These are phyloP conservation scores for Cryptosporidium xiaoi DNA, from an alignment of 169 alveolate species.

Conservation along the genomic window DNA sequence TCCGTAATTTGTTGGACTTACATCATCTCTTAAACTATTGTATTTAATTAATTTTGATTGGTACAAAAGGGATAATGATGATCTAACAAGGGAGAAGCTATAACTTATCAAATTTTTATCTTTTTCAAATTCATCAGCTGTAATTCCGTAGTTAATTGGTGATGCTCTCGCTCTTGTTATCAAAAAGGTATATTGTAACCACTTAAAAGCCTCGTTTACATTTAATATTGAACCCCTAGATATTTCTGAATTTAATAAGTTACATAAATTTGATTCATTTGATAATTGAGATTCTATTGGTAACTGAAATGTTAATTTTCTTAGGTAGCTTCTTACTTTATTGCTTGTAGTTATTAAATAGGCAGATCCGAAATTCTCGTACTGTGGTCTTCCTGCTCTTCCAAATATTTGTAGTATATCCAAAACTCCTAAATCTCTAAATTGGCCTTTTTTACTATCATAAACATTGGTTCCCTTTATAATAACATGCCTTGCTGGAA, in stretches of 20 bases:
- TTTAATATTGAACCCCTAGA: constrained; percentile 91
- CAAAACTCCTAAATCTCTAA: constrained; percentile 96
- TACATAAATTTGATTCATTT: constrained; percentile 86
- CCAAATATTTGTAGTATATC: constrained; percentile 99
- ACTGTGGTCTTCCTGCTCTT: constrained; percentile 99
- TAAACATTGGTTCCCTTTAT: constrained; percentile 99
- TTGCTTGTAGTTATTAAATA: constrained; percentile 95
- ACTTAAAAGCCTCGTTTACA: constrained; percentile 95
- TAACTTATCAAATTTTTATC: constrained; percentile 78
- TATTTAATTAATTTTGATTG: constrained; percentile 82
- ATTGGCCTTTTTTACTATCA: constrained; percentile 96
- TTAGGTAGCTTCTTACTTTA: constrained; percentile 95
- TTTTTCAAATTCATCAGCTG: constrained; percentile 77
- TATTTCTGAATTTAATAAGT: constrained; percentile 98
- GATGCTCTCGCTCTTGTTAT: constrained; percentile 80
- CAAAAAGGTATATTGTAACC: constrained; percentile 97
- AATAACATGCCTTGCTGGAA: constrained; percentile 99
- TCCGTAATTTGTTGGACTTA: constrained; percentile 89
- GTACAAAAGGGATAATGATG: constrained; percentile 62
- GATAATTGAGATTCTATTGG: constrained; percentile 97
- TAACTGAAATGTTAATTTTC: constrained; percentile 95
- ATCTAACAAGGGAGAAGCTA: constrained; percentile 77
- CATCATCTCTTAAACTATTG: constrained; percentile 79
- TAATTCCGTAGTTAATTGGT: constrained; percentile 83
- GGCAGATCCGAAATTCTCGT: constrained; percentile 98